These are phyloP conservation scores for Naganishia liquefaciens DNA, from an alignment of 1,284 basidiomycete genomes.

Conservation along the genomic window DNA sequence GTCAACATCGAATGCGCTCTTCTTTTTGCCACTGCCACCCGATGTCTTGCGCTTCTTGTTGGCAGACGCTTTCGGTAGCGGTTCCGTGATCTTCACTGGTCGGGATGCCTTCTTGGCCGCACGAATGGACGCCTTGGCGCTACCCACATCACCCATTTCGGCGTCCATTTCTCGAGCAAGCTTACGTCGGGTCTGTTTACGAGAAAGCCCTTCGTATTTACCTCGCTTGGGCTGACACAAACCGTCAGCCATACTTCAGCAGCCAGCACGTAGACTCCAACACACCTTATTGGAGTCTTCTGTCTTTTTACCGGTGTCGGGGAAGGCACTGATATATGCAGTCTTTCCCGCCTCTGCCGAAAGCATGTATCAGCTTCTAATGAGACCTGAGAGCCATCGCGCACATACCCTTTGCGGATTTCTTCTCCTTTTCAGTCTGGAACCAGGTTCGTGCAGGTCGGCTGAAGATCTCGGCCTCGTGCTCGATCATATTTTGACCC, in stretches of 20 bases:
- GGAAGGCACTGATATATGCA: constrained; percentile 65
- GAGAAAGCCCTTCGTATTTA: constrained; percentile 78
- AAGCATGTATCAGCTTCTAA: neutral
- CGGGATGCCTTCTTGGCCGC: constrained; percentile 75
- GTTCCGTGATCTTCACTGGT: constrained; percentile 61
- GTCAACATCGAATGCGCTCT: constrained; percentile 36
- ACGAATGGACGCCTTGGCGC: constrained; percentile 72
- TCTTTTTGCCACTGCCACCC: constrained; percentile 36
- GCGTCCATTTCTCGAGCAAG: constrained; percentile 78
- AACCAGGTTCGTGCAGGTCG: constrained; percentile 98
- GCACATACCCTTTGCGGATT: constrained; percentile 69
- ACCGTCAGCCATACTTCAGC: too few relatives aligned
- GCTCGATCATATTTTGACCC: constrained; percentile 93
- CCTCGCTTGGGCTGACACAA: constrained; percentile 69
- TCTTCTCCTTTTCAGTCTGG: constrained; percentile 83
- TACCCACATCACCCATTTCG: constrained; percentile 60
- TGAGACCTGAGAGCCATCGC: neutral
- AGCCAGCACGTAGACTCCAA: neutral
- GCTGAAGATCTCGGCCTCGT: constrained; percentile 90
- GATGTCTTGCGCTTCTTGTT: constrained; percentile 42
- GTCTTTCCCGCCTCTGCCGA: constrained; percentile 68
- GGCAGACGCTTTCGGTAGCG: constrained; percentile 46
- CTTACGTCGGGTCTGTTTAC: constrained; percentile 79
- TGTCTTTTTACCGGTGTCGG: constrained; percentile 38
- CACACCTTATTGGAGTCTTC: constrained; percentile 40